Evolutionary conservation across 345 rosid species (phyloP), one percentile per base, ranked within the genome.

Genomic region (Brassica juncea): DNA sequence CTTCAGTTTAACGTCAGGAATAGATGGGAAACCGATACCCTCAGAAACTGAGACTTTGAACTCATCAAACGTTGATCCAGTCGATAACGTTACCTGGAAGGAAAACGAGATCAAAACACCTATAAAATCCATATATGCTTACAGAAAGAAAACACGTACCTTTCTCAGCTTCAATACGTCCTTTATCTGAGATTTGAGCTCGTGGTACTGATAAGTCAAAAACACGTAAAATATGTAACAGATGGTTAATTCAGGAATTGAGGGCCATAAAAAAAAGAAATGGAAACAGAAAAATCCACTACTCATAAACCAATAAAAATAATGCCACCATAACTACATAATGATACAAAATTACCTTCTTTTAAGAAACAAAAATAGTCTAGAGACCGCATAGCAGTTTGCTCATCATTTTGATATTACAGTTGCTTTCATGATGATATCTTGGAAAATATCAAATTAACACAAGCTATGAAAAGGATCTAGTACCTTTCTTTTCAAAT

Each of bases 1-100:
- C 91, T 87, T 90, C 44, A 89, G 77, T 80, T 84, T 91, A 70
- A 85, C 80, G 75, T 90, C 96, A 44, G 91, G 86, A 81, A 88
- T 78, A 52, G 87, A 84, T 15, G 89, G 81, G 62, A 80, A 76
- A 80, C 81, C 75, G 60, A 83, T 57, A 80, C 84, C 90, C 79
- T 89, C 90, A 6, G 82, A 71, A 82, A 91, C 63, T 62, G 93
- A 85, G 73, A 84, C 87, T 89, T 86, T 91, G 66, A 95, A 84
- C 79, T 90, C 96, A 72, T 93, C 97, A 61, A 89, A 52, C 5
- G 91, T 86, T 87, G 93, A 88, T 57, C 90, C 87, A 77, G 91
- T 75, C 21, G 85, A 78, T 71, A 95, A 58, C 27, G 82, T 63
- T 77, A 92, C 83, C 98, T 94, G 80, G 61, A 80, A 81, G 74